Evolutionary conservation across 1,139 yeast genomes (phyloP).

Genomic region (Saccharomyces hybrid): DNA sequence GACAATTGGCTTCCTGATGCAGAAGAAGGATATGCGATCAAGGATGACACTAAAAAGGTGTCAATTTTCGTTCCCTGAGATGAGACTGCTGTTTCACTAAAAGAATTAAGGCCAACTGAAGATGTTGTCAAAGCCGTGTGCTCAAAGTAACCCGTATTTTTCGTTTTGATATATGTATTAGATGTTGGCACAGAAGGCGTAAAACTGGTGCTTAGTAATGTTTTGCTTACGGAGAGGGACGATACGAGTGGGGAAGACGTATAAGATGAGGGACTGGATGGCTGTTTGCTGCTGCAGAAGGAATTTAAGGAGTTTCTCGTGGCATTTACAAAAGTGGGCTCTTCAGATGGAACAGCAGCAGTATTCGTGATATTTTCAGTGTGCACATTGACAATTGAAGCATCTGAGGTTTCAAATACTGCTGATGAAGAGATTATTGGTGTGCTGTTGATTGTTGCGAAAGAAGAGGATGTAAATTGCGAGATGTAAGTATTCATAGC

Average conservation of each 20-base stretch:
- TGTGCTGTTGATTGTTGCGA: neutral
- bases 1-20: neutral
- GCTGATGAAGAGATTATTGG: neutral
- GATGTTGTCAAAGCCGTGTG: neutral
- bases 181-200: neutral
- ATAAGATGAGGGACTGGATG: neutral
- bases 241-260: neutral
- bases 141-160: neutral
- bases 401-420: neutral
- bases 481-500: neutral
- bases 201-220: neutral
- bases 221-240: neutral
- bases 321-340: neutral
- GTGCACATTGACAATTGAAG: neutral
- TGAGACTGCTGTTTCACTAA: neutral
- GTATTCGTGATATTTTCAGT: neutral
- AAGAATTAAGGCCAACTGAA: neutral
- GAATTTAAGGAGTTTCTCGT: neutral
- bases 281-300: neutral
- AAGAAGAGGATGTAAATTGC: neutral
- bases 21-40: neutral
- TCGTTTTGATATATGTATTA: neutral
- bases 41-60: neutral
- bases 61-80: neutral
- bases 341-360: neutral